Evolutionary conservation across 2,329 filamentous ascomycete genomes (phyloP), one percentile per base, ranked within the genome.

Genomic region (Penicillium hesseltinei): DNA sequence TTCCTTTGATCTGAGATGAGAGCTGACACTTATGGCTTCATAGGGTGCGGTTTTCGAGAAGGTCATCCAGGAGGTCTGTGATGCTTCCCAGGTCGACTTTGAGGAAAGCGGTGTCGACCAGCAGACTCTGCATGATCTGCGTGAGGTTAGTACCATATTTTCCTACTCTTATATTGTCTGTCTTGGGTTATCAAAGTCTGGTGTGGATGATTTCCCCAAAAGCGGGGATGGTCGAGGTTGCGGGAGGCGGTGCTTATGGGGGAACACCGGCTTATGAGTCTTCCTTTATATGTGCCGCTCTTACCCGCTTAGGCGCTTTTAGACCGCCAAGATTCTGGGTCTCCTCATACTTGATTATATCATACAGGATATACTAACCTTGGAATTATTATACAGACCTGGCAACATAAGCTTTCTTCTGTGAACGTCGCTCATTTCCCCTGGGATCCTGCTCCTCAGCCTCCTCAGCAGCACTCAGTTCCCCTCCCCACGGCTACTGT

Each of bases 91-190:
- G 71, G 90, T 93, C 71, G 94, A 97, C 77, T 97, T 99, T 74
- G 94, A 99, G 76, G 94, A 99, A 78, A 91, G 89, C 67, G 94
- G 94, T 69, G 89, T 97, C 64, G 91, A 96, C 69, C 89, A 93
- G 74, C 81, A 85, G 67, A 93, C 93, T 51, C 80, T 99, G 69
- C 86, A 93, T 66, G 91, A 96, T 75, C 81, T 99, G 81, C 88
- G 88, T 77, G 84, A 88, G 86, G 93, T 97, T 81, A 84, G 90
- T 80, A 57, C 42, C 59, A 46, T 60, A 35, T 55, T 51, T 47
- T 43, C 19, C 42, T 46, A 40, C 11, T 53, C 57, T 51, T 51
- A 36, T 57, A 54, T 53, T 31, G 36, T 52, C 44, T 57, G 47
- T 55, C 25, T 39, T 58, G 29, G 43, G 35, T 53, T 45, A 21